Base-by-base conservation (phyloP, 2,329 filamentous ascomycete genomes). In the Aspergillus melleus region DNA sequence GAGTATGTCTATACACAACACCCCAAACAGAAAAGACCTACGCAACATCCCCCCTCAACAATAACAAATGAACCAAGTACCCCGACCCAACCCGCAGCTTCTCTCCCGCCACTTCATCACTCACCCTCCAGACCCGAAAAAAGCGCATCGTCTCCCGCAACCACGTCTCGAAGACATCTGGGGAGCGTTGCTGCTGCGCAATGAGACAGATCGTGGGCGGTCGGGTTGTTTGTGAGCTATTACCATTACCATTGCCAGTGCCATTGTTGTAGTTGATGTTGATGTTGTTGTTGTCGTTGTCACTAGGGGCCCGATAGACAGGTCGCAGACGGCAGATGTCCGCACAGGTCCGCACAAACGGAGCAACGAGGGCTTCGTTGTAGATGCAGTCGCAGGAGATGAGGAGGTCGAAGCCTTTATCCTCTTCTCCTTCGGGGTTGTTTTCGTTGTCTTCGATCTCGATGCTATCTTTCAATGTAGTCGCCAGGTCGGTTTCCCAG, bases 331-430 rank as follows among this genome's bases (percentile, higher is more conserved):
- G 78, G 74, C 92, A 96, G 24, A 88, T 83, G 63, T 96, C 90
- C 6, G 81, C 86, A 72, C 91, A 96, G 0, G 91, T 90, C 68
- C 88, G 85, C n/a, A 95, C 90, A 52, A 98, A 85, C 0, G 93
- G 92, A 49, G 85, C 80, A 24, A 98, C 86, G 3, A 98, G 84
- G 2, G 90, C 86, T 65, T 96, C 91, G 76, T 98, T 99, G 80
- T 96, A 99, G 66, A 99, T 89, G 75, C 93, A 97, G 75, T 99
- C 95, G 71, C 92, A 96, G 4, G 92, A 92, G 39, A 98, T 74
- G 11, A 98, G 80, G 14, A 87, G 77, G 69, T 96, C 90, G 65
- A 95, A 89, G 59, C 83, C 82, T 3, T 58, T 63, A 51, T 73
- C 69, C 67, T 71, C 49, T 64, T 70, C 60, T 46, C 71, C 57